phyloP scores from a whole-genome alignment of 257 asterid genomes.

The Ophiorrhiza pumila region DNA sequence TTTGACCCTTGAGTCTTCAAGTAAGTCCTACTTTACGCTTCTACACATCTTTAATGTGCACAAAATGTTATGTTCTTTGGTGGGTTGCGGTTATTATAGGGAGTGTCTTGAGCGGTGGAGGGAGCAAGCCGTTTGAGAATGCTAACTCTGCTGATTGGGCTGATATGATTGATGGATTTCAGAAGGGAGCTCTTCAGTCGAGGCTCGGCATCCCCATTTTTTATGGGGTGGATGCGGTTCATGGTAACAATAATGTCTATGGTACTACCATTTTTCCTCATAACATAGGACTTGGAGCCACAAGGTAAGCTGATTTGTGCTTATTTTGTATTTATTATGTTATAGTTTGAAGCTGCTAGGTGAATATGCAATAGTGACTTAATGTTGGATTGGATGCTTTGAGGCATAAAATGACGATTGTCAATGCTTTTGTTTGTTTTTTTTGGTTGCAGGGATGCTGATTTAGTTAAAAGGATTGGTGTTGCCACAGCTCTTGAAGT shows the following conservation, averaged over 20 bases:
- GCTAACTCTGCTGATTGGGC: constrained; percentile 81
- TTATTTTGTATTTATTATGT: background rate
- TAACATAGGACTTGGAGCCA: constrained; percentile 89
- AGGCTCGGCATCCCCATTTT: constrained; percentile 88
- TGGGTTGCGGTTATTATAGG: constrained; percentile 35
- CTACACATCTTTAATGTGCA: background rate
- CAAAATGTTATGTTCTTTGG: background rate
- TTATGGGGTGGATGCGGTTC: constrained; percentile 89
- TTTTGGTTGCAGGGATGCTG: constrained; percentile 52
- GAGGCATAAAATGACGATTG: background rate
- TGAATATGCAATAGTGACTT: background rate
- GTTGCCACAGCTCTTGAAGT: constrained; percentile 92
- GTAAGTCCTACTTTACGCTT: background rate
- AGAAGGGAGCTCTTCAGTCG: constrained; percentile 63
- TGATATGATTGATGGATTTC: constrained; percentile 77
- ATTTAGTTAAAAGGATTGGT: constrained; percentile 69
- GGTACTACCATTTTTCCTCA: constrained; percentile 95
- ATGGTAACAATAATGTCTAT: constrained; percentile 85
- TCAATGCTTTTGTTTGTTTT: background rate
- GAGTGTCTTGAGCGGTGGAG: constrained; percentile 89
- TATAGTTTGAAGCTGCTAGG: background rate
- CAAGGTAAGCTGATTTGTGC: constrained; percentile 46
- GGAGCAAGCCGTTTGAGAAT: constrained; percentile 74
- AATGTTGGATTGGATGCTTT: background rate
- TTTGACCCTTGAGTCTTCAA: background rate